Evolutionary conservation across 805 yeast species (phyloP).

Genomic region (Wickerhamiella spandovensis): DNA sequence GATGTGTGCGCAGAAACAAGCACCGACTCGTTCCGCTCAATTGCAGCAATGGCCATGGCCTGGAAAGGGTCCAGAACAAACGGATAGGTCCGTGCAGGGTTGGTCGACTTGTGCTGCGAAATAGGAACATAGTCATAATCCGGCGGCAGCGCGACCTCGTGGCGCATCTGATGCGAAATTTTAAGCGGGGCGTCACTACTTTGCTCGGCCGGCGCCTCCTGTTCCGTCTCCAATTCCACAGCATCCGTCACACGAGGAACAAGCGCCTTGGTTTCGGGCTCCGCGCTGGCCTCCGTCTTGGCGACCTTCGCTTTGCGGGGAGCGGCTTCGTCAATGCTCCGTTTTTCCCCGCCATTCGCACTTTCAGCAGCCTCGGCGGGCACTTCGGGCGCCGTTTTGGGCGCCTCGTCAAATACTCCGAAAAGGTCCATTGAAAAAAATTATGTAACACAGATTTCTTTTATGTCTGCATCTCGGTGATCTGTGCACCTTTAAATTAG

Average conservation of each 20-base stretch:
- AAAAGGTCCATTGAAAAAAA: conserved; percentile 16
- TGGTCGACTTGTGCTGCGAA: conserved; percentile 67
- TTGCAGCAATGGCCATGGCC: conserved; percentile 91
- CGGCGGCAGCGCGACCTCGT: conserved; percentile 94
- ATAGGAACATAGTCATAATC: conserved; percentile 80
- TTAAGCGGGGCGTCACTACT: background rate
- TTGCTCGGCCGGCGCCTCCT: conserved; percentile 2
- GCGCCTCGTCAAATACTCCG: conserved; percentile 16
- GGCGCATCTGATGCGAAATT: conserved; percentile 84
- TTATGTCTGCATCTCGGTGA: too few species aligned
- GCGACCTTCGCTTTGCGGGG: background rate
- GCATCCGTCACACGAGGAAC: conserved; percentile 5
- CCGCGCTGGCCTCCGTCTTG: background rate
- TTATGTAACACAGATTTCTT: background rate
- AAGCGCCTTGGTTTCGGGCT: background rate
- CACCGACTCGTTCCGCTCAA: conserved; percentile 87
- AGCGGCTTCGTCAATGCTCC: background rate
- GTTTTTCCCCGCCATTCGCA: background rate
- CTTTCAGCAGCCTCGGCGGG: background rate
- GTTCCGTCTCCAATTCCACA: conserved; percentile 7
- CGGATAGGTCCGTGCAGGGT: conserved; percentile 80
- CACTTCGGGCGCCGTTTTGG: conserved; percentile 2
- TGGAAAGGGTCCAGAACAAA: conserved; percentile 94
- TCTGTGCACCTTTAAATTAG: too few species aligned
- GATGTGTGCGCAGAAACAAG: conserved; percentile 96